These are phyloP conservation scores for Penicillium sp. DNA, from an alignment of 2,329 filamentous ascomycete genomes.

Conservation along the genomic window DNA sequence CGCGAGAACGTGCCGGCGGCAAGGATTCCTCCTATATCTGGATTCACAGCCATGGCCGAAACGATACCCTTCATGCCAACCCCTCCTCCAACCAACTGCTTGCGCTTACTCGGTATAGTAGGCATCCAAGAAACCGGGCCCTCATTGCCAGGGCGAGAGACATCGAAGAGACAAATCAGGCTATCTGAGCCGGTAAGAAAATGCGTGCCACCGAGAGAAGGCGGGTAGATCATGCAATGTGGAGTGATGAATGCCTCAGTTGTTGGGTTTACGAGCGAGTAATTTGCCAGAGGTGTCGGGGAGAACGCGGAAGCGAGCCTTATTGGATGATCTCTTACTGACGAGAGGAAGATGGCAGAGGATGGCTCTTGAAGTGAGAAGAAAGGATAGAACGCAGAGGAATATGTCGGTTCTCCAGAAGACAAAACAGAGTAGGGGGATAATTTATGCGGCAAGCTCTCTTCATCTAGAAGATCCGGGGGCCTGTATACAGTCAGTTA, in stretches of 20 bases:
- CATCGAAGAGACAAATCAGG: constrained; percentile 61
- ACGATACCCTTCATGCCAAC: constrained; percentile 62
- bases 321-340: constrained; percentile 60
- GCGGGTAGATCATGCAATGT: constrained; percentile 59
- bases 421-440: constrained; percentile 52
- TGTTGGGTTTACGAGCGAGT: constrained; percentile 58
- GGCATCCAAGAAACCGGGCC: constrained; percentile 52
- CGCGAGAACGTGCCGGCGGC: constrained; percentile 64
- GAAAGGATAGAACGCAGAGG: constrained; percentile 59
- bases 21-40: constrained; percentile 51
- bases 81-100: constrained; percentile 51
- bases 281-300: constrained; percentile 54
- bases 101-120: constrained; percentile 56
- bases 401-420: constrained; percentile 57
- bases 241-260: constrained; percentile 63
- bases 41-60: constrained; percentile 55
- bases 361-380: constrained; percentile 58
- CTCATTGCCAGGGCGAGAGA: constrained; percentile 50
- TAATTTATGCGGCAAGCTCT: constrained; percentile 42
- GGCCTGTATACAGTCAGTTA: constrained; percentile 42
- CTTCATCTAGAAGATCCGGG: constrained; percentile 52
- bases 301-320: constrained; percentile 60
- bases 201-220: constrained; percentile 48
- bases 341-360: constrained; percentile 57
- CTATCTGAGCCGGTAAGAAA: constrained; percentile 65